Base-by-base conservation (phyloP, 2,329 filamentous ascomycete species). In the Cladobotryum mycophilum region DNA sequence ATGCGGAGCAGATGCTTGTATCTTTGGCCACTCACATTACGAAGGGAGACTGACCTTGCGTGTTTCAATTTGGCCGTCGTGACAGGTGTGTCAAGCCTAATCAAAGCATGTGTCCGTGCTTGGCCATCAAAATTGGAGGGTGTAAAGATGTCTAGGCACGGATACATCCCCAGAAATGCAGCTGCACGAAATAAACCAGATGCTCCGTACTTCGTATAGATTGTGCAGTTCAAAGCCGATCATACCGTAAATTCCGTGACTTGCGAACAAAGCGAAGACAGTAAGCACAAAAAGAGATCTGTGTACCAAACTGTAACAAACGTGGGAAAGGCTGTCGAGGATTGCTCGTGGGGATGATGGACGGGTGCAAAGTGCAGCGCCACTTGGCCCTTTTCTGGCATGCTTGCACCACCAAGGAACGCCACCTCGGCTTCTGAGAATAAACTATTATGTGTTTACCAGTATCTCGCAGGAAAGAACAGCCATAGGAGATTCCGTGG, bases 351-450 rank as follows among this genome's bases (percentile, higher is more conserved):
- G 20, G 15, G n/a, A n/a, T n/a, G n/a, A 20, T 25, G 20, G 14
- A 13, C 22, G 22, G 25, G 15, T 20, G 38, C 38, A 17, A n/a
- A n/a, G 41, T 35, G 17, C 30, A 45, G 25, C 25, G n/a, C 43
- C 25, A 45, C 30, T 30, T 18, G 22, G 15, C 30, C 15, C n/a
- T 44, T 30, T 8, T 14, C 14, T 18, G 15, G 33, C 11, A 18
- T 33, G 41, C 25, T 35, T 36, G 25, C 43, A 38, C 25, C 34
- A 33, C 47, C 41, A 38, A 37, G 22, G 40, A 44, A 41, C 51
- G 47, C 51, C 51, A 53, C 51, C 34, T 53, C 51, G 51, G 51
- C 51, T 53, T 45, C 44, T 53, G 51, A 49, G 30, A 48, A 52
- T 35, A 37, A 41, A 37, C 42, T 52, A 46, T 33, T 25, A 14